These are phyloP conservation scores for Houttuynia cordata DNA, from an alignment of 164 flowering plant species.

Conservation along the genomic window DNA sequence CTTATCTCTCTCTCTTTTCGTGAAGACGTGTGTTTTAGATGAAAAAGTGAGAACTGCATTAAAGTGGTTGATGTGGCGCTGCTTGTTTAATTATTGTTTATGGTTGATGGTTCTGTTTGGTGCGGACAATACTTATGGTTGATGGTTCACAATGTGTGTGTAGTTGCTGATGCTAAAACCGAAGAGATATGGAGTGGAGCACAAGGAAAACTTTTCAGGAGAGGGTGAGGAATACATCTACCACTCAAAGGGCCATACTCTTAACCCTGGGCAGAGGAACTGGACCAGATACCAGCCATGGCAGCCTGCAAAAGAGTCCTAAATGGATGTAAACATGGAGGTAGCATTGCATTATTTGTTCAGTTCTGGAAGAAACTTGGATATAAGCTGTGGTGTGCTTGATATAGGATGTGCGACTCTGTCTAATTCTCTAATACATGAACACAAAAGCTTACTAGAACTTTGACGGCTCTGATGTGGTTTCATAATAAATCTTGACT, in stretches of 20 bases:
- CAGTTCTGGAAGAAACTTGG: neutral
- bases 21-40: too few species aligned
- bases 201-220: slow-evolving; percentile 83
- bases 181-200: slow-evolving; percentile 73
- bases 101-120: neutral
- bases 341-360: too few species aligned
- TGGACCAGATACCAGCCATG: slow-evolving; percentile 95
- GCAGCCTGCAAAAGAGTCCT: slow-evolving; percentile 50
- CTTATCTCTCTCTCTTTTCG: too few species aligned
- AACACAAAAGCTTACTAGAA: too few species aligned
- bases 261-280: slow-evolving; percentile 83
- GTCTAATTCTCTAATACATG: too few species aligned
- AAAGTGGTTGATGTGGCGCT: too few species aligned
- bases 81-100: too few species aligned
- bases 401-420: too few species aligned
- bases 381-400: neutral
- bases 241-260: slow-evolving; percentile 95
- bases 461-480: too few species aligned
- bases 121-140: too few species aligned
- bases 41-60: too few species aligned
- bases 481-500: too few species aligned
- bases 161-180: slow-evolving; percentile 89
- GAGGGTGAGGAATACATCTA: slow-evolving; percentile 86
- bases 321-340: neutral
- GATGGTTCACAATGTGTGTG: slow-evolving; percentile 2